Conservation (phyloP, 75 land plant genomes). For the Ceratopteris richardii region DNA sequence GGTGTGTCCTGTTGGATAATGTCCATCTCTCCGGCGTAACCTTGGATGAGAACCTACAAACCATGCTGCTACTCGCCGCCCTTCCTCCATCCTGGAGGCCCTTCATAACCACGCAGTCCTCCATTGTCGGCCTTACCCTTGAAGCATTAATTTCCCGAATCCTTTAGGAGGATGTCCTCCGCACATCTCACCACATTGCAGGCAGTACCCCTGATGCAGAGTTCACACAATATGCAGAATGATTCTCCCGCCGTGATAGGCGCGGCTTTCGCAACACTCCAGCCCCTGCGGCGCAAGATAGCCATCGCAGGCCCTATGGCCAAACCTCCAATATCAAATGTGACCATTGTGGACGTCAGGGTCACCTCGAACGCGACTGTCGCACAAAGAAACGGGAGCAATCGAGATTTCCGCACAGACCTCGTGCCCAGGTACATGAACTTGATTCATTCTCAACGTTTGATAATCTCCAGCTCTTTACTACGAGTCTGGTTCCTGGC, state of each 20-base stretch:
- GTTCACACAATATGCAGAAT: neutral
- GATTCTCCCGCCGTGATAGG: too few relatives aligned
- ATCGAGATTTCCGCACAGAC: neutral
- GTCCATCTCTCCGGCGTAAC: neutral
- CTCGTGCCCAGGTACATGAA: too few relatives aligned
- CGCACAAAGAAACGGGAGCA: neutral
- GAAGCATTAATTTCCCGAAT: neutral
- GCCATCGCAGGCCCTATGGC: neutral
- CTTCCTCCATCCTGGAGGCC: neutral
- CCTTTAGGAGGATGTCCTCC: neutral
- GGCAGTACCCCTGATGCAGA: neutral
- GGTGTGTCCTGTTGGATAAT: neutral
- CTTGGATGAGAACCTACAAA: neutral
- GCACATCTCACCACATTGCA: neutral
- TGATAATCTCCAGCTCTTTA: neutral
- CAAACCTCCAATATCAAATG: neutral
- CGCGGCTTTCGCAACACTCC: neutral
- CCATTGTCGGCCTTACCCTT: neutral
- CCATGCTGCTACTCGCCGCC: conserved; percentile 1
- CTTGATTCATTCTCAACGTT: neutral
- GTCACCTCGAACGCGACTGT: neutral
- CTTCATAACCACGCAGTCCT: neutral
- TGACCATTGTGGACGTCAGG: neutral
- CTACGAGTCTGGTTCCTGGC: neutral
- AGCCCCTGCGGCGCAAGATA: too few relatives aligned